phyloP scores from a whole-genome alignment of 768 basidiomycete species.

The Boletales sp. region DNA sequence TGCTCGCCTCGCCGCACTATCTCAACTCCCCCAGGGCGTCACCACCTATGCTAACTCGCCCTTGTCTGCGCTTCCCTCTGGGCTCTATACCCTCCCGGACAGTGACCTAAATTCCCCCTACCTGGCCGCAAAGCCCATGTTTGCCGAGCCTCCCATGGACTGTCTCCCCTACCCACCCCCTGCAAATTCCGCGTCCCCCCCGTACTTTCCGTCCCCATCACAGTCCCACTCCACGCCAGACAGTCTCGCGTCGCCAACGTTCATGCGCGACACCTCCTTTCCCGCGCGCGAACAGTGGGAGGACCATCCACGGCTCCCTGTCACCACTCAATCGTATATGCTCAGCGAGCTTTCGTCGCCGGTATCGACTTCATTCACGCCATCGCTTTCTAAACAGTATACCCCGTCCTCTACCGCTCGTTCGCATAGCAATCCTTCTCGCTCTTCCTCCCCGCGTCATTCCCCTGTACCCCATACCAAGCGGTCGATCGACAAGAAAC shows the following conservation, averaged over 20 bases:
- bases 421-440: slow-evolving; percentile 21
- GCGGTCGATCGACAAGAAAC: slow-evolving; percentile 45
- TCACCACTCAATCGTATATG: slow-evolving; percentile 14
- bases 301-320: slow-evolving; percentile 2
- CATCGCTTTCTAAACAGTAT: slow-evolving; percentile 9
- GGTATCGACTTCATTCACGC: slow-evolving; percentile 7
- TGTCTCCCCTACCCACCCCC: slow-evolving; percentile 30
- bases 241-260: slow-evolving; percentile 11
- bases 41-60: neutral
- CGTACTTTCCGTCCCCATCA: slow-evolving; percentile 15
- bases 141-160: slow-evolving; percentile 29
- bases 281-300: slow-evolving; percentile 23
- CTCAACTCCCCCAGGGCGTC: slow-evolving; percentile 13
- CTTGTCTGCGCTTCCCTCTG: slow-evolving; percentile 8
- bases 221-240: slow-evolving; percentile 15
- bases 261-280: slow-evolving; percentile 10
- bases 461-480: slow-evolving; percentile 24
- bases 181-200: slow-evolving; percentile 15
- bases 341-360: slow-evolving; percentile 15
- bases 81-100: slow-evolving; percentile 14
- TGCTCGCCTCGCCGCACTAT: neutral
- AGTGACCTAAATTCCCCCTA: slow-evolving; percentile 2
- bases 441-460: slow-evolving; percentile 24
- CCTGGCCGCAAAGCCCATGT: neutral
- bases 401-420: slow-evolving; percentile 13